These are phyloP conservation scores for Chloranthus sessilifolius DNA, from an alignment of 164 flowering plant species.

Conservation along the genomic window DNA sequence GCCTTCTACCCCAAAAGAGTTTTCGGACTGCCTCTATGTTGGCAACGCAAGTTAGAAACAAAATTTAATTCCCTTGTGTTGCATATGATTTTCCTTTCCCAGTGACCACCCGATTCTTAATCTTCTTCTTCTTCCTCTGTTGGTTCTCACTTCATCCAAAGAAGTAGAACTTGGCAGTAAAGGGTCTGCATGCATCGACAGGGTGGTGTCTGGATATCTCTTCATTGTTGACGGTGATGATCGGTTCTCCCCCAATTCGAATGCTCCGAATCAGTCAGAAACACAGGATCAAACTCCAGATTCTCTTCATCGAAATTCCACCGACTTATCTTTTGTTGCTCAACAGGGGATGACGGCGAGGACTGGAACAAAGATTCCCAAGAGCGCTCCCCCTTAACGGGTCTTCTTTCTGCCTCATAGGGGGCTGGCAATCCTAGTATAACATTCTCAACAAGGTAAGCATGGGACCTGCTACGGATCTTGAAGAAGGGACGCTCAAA, in stretches of 20 bases:
- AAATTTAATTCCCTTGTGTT: constrained; percentile 8
- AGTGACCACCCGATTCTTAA: not conserved
- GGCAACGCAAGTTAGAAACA: constrained; percentile 19
- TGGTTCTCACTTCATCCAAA: not conserved
- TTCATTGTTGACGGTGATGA: not conserved
- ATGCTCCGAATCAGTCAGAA: constrained; percentile 25
- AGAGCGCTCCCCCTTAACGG: constrained; percentile 22
- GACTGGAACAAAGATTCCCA: constrained; percentile 9
- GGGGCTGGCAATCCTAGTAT: constrained; percentile 54
- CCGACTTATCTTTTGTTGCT: constrained; percentile 74
- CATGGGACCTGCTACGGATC: constrained; percentile 46
- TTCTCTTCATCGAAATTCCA: constrained; percentile 78
- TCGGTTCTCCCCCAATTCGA: constrained; percentile 11
- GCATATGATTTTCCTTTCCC: not conserved
- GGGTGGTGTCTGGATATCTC: not conserved
- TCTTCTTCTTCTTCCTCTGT: not conserved
- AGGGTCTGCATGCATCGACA: not conserved
- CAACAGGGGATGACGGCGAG: too few species aligned
- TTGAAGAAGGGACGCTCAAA: constrained; percentile 73
- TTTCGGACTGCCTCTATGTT: constrained; percentile 35
- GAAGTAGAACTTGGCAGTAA: not conserved
- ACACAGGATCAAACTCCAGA: constrained; percentile 56
- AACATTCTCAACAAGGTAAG: constrained; percentile 48
- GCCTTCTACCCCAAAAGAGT: constrained; percentile 20
- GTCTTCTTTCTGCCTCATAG: not conserved